Evolutionary conservation across 208 protist species (phyloP).

Genomic region (Trypanosoma cruzi): DNA sequence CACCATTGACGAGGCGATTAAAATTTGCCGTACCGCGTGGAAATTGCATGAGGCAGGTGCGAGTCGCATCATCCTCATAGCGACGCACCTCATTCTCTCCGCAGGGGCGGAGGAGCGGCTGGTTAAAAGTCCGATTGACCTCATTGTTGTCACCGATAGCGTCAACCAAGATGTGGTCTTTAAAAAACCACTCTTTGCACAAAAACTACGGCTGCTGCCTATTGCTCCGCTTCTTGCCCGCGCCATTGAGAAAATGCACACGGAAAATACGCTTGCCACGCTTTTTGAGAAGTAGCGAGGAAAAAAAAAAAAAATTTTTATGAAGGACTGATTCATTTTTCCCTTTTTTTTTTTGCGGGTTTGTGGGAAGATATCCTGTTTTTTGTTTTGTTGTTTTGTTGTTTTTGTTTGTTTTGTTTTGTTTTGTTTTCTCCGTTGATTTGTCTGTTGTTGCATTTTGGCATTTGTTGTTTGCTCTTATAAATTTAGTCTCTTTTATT

Average conservation of each 20-base stretch:
- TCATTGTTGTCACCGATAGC: slow-evolving; percentile 83
- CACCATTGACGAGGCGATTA: slow-evolving; percentile 77
- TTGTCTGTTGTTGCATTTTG: too few relatives aligned
- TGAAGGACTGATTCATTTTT: too few relatives aligned
- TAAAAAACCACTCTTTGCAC: slow-evolving; percentile 62
- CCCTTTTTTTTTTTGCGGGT: too few relatives aligned
- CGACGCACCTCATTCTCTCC: slow-evolving; percentile 80
- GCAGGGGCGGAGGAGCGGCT: slow-evolving; percentile 63
- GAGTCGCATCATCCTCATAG: slow-evolving; percentile 64
- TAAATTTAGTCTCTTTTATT: too few relatives aligned
- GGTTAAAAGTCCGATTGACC: slow-evolving; percentile 73
- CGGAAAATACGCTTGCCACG: slow-evolving; percentile 73
- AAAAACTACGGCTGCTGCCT: slow-evolving; percentile 82
- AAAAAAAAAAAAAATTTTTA: neutral
- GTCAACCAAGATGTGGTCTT: slow-evolving; percentile 80
- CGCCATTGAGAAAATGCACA: slow-evolving; percentile 88
- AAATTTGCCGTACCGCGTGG: slow-evolving; percentile 58
- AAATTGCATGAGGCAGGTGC: slow-evolving; percentile 64
- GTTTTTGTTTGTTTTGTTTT: too few relatives aligned
- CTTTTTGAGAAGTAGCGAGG: slow-evolving; percentile 64
- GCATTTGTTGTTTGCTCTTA: too few relatives aligned
- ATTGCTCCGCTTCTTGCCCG: slow-evolving; percentile 82
- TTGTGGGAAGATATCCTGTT: too few relatives aligned
- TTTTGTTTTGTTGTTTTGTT: too few relatives aligned
- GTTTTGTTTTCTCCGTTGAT: too few relatives aligned